Percentiles rank a stretch among this genome's conserved stretches.
phyloP scores from a whole-genome alignment of 148 eudicot genomes.

The Chenopodium formosanum region DNA sequence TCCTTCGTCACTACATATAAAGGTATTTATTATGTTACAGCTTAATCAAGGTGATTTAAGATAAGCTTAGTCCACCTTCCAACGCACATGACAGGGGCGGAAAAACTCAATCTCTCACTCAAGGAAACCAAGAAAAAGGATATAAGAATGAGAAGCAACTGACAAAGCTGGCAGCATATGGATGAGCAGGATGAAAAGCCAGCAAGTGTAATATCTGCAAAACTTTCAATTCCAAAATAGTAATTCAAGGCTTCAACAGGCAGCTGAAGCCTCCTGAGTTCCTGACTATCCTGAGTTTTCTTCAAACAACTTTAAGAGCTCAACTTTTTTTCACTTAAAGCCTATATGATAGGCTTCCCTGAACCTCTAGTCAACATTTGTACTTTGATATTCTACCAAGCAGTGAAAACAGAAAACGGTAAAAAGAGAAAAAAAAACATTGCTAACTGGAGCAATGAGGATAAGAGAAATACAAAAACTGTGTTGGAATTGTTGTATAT shows the following conservation, averaged over 20 bases:
- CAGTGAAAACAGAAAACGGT: not conserved
- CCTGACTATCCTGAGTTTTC: not conserved
- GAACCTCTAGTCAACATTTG: not conserved
- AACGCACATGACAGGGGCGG: not conserved
- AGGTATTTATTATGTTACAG: no score
- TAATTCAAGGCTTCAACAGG: not conserved
- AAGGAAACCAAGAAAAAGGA: not conserved
- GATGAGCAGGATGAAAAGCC: not conserved
- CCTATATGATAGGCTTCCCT: not conserved
- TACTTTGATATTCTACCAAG: not conserved
- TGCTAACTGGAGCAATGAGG: not conserved
- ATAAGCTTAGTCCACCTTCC: no score
- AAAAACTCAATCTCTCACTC: no score
- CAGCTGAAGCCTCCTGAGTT: not conserved
- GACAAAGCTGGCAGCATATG: not conserved
- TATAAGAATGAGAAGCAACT: not conserved
- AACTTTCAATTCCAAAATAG: no score
- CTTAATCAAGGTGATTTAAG: no score
- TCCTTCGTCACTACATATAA: not conserved
- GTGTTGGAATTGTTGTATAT: not conserved
- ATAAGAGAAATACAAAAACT: not conserved
- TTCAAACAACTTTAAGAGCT: not conserved
- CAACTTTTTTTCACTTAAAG: not conserved
- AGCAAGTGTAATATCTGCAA: not conserved
- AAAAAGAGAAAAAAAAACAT: not conserved